phyloP scores from a whole-genome alignment of 305 asterid genomes.

The Lippia alba region DNA sequence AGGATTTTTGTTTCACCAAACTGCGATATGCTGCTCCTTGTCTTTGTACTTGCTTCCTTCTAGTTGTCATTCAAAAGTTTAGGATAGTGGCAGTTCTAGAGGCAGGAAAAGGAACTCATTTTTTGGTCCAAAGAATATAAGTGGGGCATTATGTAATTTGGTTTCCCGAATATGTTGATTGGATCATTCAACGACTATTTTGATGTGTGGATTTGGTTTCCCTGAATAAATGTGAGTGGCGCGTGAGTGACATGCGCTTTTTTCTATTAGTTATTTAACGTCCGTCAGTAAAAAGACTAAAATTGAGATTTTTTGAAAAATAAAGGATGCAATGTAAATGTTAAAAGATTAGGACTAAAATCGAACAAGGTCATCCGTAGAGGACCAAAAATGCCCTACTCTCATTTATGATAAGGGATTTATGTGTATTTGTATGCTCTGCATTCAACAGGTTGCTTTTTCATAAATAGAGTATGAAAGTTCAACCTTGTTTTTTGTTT shows the following conservation, averaged over 20 bases:
- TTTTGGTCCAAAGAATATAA: slow-evolving; percentile 78
- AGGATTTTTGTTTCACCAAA: slow-evolving; percentile 91
- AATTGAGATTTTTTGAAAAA: too few relatives aligned
- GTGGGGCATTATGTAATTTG: slow-evolving; percentile 53
- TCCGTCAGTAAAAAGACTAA: too few relatives aligned
- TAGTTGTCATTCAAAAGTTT: slow-evolving; percentile 62
- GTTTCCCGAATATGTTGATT: slow-evolving; percentile 21
- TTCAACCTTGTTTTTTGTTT: too few relatives aligned
- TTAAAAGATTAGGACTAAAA: too few relatives aligned
- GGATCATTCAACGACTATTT: neutral
- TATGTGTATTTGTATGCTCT: slow-evolving; percentile 9
- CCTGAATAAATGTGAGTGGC: too few relatives aligned
- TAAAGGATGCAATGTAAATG: too few relatives aligned
- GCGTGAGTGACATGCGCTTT: too few relatives aligned
- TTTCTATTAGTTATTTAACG: too few relatives aligned
- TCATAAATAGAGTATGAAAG: too few relatives aligned
- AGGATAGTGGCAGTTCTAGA: slow-evolving; percentile 45
- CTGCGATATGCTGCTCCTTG: slow-evolving; percentile 94
- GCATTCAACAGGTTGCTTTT: too few relatives aligned
- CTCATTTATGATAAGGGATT: slow-evolving; percentile 22
- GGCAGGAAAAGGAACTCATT: slow-evolving; percentile 72
- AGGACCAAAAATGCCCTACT: too few relatives aligned
- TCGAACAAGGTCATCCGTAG: too few relatives aligned
- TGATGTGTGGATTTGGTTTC: slow-evolving; percentile 35
- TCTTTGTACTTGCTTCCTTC: slow-evolving; percentile 67